A percentile compares a stretch with the other conserved stretches of the same genome.
Conservation (phyloP, 2,329 filamentous ascomycete species). For the Sarocladiaceae sp. region DNA sequence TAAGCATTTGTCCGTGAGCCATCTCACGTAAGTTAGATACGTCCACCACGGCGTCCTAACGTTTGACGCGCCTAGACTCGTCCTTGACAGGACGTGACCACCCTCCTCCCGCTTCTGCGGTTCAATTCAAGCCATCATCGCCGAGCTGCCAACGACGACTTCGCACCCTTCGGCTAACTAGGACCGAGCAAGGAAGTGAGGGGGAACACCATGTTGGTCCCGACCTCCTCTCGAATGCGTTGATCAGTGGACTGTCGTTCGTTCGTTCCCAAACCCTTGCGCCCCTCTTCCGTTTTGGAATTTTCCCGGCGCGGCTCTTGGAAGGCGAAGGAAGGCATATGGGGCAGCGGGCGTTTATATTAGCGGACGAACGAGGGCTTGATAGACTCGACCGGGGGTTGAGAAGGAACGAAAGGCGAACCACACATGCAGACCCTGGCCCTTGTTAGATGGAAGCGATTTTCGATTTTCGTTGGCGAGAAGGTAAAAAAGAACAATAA, state of each 20-base stretch:
- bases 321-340: neutral
- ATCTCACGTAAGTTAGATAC: too few species aligned
- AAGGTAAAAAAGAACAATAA: neutral
- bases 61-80: too few species aligned
- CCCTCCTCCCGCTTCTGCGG: too few species aligned
- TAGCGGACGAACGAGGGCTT: conserved; percentile 5
- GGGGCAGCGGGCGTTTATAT: neutral
- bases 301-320: conserved; percentile 9
- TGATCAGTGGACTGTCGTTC: neutral
- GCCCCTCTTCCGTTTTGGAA: neutral
- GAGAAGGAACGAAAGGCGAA: neutral
- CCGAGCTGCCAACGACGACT: too few species aligned
- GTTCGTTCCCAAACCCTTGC: neutral
- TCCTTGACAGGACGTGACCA: too few species aligned
- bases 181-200: too few species aligned
- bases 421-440: neutral
- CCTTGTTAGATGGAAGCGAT: neutral
- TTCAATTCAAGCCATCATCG: too few species aligned
- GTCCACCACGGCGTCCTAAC: too few species aligned
- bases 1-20: too few species aligned
- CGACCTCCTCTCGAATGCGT: neutral
- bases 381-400: neutral
- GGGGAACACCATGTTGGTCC: neutral
- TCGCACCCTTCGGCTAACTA: too few species aligned
- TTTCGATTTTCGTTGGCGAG: neutral